These are phyloP conservation scores for Dactylellina haptotyla DNA, from an alignment of 2,329 filamentous ascomycete genomes.

Conservation along the genomic window DNA sequence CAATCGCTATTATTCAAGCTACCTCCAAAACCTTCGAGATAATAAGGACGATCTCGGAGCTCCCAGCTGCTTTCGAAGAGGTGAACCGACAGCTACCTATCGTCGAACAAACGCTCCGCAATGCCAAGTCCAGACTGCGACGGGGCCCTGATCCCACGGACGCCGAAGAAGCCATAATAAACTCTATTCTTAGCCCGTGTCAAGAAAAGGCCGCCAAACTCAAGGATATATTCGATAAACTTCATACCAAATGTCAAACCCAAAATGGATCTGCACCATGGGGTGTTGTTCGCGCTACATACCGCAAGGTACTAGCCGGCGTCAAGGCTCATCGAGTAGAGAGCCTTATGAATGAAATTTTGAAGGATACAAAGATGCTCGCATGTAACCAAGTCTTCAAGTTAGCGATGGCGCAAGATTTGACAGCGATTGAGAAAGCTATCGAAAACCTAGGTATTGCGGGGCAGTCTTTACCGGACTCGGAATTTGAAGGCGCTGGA, in stretches of 20 bases:
- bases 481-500: constrained; percentile 6
- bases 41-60: not conserved
- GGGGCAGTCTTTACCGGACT: constrained; percentile 1
- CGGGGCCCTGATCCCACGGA: not conserved
- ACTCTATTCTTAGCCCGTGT: not conserved
- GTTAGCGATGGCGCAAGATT: not conserved
- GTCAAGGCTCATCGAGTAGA: constrained; percentile 2
- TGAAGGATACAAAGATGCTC: not conserved
- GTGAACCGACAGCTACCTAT: constrained; percentile 2
- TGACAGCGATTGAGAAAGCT: not conserved
- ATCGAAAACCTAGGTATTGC: not conserved
- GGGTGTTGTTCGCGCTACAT: not conserved
- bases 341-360: constrained; percentile 2
- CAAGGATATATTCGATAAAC: not conserved
- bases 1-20: constrained; percentile 1
- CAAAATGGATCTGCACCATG: not conserved
- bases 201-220: not conserved
- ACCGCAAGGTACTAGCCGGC: not conserved
- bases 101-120: not conserved
- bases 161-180: not conserved
- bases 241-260: not conserved
- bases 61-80: constrained; percentile 3
- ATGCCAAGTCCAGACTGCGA: not conserved
- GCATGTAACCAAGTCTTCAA: constrained; percentile 11
- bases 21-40: not conserved